Percentiles rank a stretch among this genome's conserved stretches.
Evolutionary conservation across 1,284 basidiomycete genomes (phyloP).

Genomic region (Ceratobasidium sp.): DNA sequence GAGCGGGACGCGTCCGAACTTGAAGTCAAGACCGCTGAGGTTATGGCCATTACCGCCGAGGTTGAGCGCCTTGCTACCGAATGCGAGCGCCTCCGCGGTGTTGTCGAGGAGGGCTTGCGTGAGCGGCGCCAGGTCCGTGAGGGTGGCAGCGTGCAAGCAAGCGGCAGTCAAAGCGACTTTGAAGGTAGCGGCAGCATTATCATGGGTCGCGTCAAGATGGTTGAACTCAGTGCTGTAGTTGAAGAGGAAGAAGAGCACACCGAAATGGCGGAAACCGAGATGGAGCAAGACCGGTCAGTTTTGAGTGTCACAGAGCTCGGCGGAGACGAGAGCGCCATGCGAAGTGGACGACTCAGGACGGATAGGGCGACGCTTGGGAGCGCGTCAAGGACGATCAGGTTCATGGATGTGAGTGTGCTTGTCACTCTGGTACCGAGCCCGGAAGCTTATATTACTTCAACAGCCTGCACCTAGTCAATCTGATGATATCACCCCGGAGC

Average conservation of each 20-base stretch:
- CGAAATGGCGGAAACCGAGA: slow-evolving; percentile 65
- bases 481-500: slow-evolving; percentile 18
- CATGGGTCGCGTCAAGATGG: slow-evolving; percentile 7
- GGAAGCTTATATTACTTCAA: too few species aligned
- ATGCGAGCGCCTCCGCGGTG: slow-evolving; percentile 80
- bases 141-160: slow-evolving; percentile 38
- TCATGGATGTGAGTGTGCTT: slow-evolving; percentile 32
- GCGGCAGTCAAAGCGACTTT: slow-evolving; percentile 34
- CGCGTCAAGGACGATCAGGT: slow-evolving; percentile 12
- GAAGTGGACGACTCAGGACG: slow-evolving; percentile 13
- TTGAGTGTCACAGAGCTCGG: slow-evolving; percentile 51
- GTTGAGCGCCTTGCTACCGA: slow-evolving; percentile 82
- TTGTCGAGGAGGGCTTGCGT: slow-evolving; percentile 83
- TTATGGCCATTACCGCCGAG: slow-evolving; percentile 69
- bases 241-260: slow-evolving; percentile 57
- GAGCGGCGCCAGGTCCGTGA: slow-evolving; percentile 63
- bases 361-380: slow-evolving; percentile 24
- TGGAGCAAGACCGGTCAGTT: slow-evolving; percentile 67
- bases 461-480: slow-evolving; percentile 19
- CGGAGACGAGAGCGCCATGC: slow-evolving; percentile 19
- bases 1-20: slow-evolving; percentile 70
- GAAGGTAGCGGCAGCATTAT: slow-evolving; percentile 31
- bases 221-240: slow-evolving; percentile 40
- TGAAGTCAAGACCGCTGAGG: slow-evolving; percentile 69
- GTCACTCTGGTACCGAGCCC: too few species aligned